Evolutionary conservation across 257 asterid genomes (phyloP), one percentile per base, ranked within the genome.

Genomic region (Solanum lignicaule): DNA sequence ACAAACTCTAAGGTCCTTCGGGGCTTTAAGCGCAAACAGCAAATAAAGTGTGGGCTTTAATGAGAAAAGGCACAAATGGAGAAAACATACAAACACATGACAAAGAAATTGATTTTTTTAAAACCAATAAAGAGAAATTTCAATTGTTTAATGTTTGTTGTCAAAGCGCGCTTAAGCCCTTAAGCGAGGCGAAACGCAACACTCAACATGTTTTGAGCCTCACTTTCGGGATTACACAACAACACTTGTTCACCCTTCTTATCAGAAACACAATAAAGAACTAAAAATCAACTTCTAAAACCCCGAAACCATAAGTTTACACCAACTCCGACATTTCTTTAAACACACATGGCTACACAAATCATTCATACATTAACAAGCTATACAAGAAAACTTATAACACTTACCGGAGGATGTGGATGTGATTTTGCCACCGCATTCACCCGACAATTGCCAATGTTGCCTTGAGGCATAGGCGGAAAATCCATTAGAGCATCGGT

Each of bases 381-480:
- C 85, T 46, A 18, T 46, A 82, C 29, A 48, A 82, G 46, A 31
- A 73, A 14, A 41, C 60, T 83, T 35, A 9, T 15, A 90, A 25
- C 90, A 94, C 96, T 92, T 93, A 93, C 98, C 2, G 65, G 87
- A 86, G 86, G 86, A 65, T 38, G 89, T 6, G 79, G 85, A 71
- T 38, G 89, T 5, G 79, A 86, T 79, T 65, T 69, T 20, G 89
- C 89, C 35, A 58, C 84, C 2, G 87, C 81, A 84, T 86, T 74
- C 29, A 88, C 83, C 46, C 76, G 62, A 6, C 65, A 48, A 6
- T 27, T 60, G 43, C 88, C 90, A 36, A 68, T 20, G 38, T 87
- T 90, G 83, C 84, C 86, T 16, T 88, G 89, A 3, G 89, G 88
- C 65, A 88, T 39, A 13, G 89, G 87, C 2, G 93, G 93, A 60